Conservation (phyloP, 805 yeast species). For the Wickerhamiella bombiphila region DNA sequence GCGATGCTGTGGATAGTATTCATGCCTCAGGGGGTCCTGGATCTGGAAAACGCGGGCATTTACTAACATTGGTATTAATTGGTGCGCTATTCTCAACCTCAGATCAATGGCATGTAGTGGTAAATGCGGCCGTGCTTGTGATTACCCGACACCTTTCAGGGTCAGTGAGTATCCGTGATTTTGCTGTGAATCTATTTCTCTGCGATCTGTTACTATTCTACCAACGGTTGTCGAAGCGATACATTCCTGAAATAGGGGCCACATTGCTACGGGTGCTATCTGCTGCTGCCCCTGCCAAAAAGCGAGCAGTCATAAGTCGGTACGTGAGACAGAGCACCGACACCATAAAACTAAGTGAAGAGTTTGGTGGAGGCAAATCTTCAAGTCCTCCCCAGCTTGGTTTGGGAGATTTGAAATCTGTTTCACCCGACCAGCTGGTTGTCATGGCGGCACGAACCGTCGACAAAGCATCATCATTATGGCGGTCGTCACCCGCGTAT, state of each 20-base stretch:
- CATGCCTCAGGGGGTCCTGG: slow-evolving; percentile 32
- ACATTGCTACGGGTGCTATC: slow-evolving; percentile 27
- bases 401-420: neutral
- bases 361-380: neutral
- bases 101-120: slow-evolving; percentile 85
- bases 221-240: slow-evolving; percentile 69
- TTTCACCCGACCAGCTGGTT: slow-evolving; percentile 7
- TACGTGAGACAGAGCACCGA: neutral
- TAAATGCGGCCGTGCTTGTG: slow-evolving; percentile 65
- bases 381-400: neutral
- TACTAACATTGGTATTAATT: slow-evolving; percentile 51
- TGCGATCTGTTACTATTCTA: slow-evolving; percentile 51
- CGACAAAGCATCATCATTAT: slow-evolving; percentile 16
- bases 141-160: slow-evolving; percentile 58
- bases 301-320: neutral
- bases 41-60: slow-evolving; percentile 31
- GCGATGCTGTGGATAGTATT: slow-evolving; percentile 41
- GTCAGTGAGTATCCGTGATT: slow-evolving; percentile 28
- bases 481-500: slow-evolving; percentile 21
- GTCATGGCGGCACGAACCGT: slow-evolving; percentile 9
- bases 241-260: slow-evolving; percentile 59
- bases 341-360: neutral
- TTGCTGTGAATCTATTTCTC: slow-evolving; percentile 45
- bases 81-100: slow-evolving; percentile 84
- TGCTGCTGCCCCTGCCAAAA: neutral